Base-by-base conservation (phyloP, 495 filamentous ascomycete species). In the Zalerion maritima region DNA sequence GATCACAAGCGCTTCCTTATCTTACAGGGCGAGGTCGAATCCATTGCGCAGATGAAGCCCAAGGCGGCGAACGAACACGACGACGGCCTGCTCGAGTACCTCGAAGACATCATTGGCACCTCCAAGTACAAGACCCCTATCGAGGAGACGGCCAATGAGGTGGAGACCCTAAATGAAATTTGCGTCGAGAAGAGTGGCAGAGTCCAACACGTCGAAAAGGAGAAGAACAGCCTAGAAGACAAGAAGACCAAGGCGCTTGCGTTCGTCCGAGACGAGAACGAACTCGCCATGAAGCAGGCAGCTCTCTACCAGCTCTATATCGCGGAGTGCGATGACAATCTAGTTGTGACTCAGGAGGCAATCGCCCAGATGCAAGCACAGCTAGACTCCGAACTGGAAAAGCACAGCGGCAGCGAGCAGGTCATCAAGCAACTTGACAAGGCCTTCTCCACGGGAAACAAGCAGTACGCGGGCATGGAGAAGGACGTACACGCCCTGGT, bases 1-100 rank as follows among this genome's bases (percentile, higher is more conserved):
- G 91, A 97, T 41, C 89, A 97, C 58, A 97, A 97, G 58, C 83
- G 89, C 20, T 97, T 97, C 52, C 55, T 97, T 24, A 97, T 97
- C 47, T 58, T 97, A 26, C 89, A 97, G 54, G 89, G 89, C 37
- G 89, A 97, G 52, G 89, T 97, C 34, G 89, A 97, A 48, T 94
- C 85, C 0, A 97, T 97, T 42, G 87, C 89, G 15, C 89, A 97
- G 57, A 97, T 97, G 89, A 97, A 96, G 53, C 69, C 89, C 1
- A 97, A 97, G 51, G 89, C 91, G 3, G 75, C 65, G 14, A 82
- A 80, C 37, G 89, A 96, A 42, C 85, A 94, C 40, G 89, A 97
- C 41, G 89, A 97, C 46, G 89, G 89, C 11, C 67, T 97, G 15
- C 62, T 97, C 14, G 89, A 97, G 50, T 97, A 97, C 41, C 72